phyloP scores from a whole-genome alignment of 345 rosid species.

The Xanthoceras sorbifolium region DNA sequence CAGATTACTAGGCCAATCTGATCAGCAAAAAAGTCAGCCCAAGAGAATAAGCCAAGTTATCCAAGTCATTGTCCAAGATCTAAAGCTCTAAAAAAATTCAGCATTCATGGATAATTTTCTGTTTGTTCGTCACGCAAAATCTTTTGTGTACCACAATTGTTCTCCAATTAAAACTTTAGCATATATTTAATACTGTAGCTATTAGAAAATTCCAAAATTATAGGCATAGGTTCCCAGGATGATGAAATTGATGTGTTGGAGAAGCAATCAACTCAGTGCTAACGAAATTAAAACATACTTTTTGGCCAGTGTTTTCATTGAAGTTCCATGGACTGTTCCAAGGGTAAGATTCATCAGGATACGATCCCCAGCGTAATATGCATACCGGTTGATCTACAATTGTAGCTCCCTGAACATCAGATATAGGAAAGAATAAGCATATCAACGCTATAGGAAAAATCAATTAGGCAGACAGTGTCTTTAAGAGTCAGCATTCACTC shows the following conservation, averaged over 20 bases:
- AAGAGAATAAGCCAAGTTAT: neutral
- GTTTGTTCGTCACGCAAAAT: neutral
- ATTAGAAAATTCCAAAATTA: neutral
- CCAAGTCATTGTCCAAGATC: too few species aligned
- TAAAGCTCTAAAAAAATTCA: neutral
- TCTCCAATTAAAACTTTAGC: neutral
- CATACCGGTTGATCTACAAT: conserved; percentile 74
- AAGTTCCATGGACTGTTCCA: conserved; percentile 45
- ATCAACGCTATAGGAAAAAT: neutral
- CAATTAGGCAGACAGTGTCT: neutral
- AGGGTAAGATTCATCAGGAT: conserved; percentile 53
- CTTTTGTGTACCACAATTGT: neutral
- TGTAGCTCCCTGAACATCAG: conserved; percentile 69
- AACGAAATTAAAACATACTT: conserved; percentile 32
- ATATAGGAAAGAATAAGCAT: conserved; percentile 13
- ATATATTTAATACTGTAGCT: neutral
- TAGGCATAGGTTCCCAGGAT: too few species aligned
- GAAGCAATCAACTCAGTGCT: neutral
- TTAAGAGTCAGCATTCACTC: neutral
- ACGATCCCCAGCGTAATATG: conserved; percentile 60
- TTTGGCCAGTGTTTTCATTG: conserved; percentile 32
- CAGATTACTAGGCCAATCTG: neutral
- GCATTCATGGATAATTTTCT: neutral
- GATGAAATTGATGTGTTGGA: neutral
- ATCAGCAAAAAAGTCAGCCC: neutral